Percentiles rank a stretch among this genome's conserved stretches.
Evolutionary conservation across 257 asterid species (phyloP).

Genomic region (Ilex aquifolium): DNA sequence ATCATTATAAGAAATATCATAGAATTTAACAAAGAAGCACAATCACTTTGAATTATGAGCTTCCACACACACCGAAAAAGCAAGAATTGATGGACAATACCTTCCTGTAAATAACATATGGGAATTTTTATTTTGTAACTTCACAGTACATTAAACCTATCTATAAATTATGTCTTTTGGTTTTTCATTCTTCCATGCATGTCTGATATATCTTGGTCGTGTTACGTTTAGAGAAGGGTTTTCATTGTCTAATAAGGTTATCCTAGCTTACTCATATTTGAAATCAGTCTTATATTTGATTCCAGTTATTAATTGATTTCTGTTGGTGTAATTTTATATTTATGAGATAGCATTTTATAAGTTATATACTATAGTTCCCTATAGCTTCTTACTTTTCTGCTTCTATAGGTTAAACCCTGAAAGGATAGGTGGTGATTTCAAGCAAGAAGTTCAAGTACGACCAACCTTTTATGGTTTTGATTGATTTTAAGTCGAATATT

Average conservation of each 20-base stretch:
- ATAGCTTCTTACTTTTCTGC: slow-evolving; percentile 25
- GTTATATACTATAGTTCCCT: background rate
- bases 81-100: too few relatives aligned
- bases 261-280: background rate
- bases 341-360: background rate
- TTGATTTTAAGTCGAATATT: background rate
- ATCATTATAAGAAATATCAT: too few relatives aligned
- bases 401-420: slow-evolving; percentile 84
- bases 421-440: slow-evolving; percentile 91
- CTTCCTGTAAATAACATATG: too few relatives aligned
- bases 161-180: too few relatives aligned
- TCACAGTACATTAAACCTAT: too few relatives aligned
- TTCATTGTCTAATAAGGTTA: background rate
- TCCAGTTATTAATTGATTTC: background rate
- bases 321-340: background rate
- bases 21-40: too few relatives aligned
- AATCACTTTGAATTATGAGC: too few relatives aligned
- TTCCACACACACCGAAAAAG: too few relatives aligned
- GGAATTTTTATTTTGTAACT: too few relatives aligned
- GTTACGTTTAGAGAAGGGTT: too few relatives aligned
- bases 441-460: slow-evolving; percentile 81
- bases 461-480: slow-evolving; percentile 1
- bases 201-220: too few relatives aligned
- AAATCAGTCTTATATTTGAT: background rate
- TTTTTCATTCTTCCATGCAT: too few relatives aligned